A percentile compares a stretch with the other conserved stretches of the same genome.
Evolutionary conservation across 768 basidiomycete species (phyloP).

Genomic region (Chalciporus chontae): DNA sequence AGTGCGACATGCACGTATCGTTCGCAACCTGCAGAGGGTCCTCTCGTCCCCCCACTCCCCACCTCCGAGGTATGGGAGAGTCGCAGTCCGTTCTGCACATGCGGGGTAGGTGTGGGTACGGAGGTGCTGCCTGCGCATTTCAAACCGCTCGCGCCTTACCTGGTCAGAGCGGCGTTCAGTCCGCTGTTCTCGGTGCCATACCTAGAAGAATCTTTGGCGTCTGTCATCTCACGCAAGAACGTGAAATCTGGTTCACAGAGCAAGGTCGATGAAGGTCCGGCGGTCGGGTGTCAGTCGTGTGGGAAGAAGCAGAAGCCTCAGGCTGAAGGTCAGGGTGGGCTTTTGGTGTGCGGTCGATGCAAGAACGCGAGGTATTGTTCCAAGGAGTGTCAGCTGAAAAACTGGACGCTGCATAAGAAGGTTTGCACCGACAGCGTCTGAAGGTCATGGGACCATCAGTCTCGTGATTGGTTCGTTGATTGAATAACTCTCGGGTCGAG

Average conservation of each 20-base stretch:
- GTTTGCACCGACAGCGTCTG: not conserved
- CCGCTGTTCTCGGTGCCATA: constrained; percentile 53
- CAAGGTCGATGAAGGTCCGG: not conserved
- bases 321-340: not conserved
- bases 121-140: constrained; percentile 27
- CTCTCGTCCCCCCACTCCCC: constrained; percentile 31
- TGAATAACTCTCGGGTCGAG: too few relatives aligned
- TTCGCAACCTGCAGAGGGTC: constrained; percentile 23
- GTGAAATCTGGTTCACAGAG: not conserved
- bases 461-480: too few relatives aligned
- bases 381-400: constrained; percentile 34
- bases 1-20: constrained; percentile 31
- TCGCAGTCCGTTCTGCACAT: constrained; percentile 10
- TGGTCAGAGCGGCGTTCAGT: constrained; percentile 49
- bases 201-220: constrained; percentile 30
- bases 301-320: not conserved
- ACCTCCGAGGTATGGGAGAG: not conserved
- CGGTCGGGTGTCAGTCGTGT: constrained; percentile 3
- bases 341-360: constrained; percentile 34
- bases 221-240: not conserved
- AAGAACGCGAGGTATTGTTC: constrained; percentile 41
- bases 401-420: constrained; percentile 12
- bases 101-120: constrained; percentile 14
- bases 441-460: not conserved
- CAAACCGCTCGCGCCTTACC: constrained; percentile 38